These are phyloP conservation scores for Termitomyces sp. DNA, from an alignment of 768 basidiomycete genomes.

Conservation along the genomic window DNA sequence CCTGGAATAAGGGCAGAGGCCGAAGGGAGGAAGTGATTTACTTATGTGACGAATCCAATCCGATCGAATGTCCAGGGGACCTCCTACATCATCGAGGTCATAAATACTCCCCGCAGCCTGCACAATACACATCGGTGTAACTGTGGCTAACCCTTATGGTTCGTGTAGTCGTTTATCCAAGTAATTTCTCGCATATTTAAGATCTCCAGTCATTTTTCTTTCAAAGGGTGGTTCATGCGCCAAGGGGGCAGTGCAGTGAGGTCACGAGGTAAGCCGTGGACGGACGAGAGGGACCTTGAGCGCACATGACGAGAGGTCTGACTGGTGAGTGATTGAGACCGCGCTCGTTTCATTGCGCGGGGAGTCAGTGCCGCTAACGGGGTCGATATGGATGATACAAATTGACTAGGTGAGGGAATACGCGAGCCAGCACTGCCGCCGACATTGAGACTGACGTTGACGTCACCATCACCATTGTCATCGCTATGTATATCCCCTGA, in stretches of 20 bases:
- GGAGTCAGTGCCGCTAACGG: slow-evolving; percentile 5
- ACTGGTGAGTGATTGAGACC: slow-evolving; percentile 12
- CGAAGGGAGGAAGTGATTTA: slow-evolving; percentile 5
- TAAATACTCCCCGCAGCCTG: slow-evolving; percentile 11
- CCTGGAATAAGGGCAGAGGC: slow-evolving; percentile 7
- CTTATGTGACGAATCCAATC: slow-evolving; percentile 9
- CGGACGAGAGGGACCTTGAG: slow-evolving; percentile 9
- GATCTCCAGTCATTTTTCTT: not conserved
- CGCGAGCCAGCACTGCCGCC: not conserved
- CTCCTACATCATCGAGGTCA: slow-evolving; percentile 10
- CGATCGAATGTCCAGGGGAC: slow-evolving; percentile 5
- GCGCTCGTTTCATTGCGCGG: slow-evolving; percentile 16
- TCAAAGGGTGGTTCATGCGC: slow-evolving; percentile 4
- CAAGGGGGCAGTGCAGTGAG: slow-evolving; percentile 5
- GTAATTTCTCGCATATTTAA: not conserved
- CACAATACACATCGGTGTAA: not conserved
- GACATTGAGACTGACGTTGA: not conserved
- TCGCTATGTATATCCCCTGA: not conserved
- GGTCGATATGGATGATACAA: slow-evolving; percentile 10
- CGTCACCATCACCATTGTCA: not conserved
- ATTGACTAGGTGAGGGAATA: slow-evolving; percentile 6
- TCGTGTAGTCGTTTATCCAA: not conserved
- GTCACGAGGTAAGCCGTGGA: not conserved
- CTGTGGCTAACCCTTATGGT: not conserved
- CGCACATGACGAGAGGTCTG: slow-evolving; percentile 9